A percentile compares a stretch with the other conserved stretches of the same genome.
Conservation (phyloP, 495 filamentous ascomycete species). For the Annulohypoxylon stygium region DNA sequence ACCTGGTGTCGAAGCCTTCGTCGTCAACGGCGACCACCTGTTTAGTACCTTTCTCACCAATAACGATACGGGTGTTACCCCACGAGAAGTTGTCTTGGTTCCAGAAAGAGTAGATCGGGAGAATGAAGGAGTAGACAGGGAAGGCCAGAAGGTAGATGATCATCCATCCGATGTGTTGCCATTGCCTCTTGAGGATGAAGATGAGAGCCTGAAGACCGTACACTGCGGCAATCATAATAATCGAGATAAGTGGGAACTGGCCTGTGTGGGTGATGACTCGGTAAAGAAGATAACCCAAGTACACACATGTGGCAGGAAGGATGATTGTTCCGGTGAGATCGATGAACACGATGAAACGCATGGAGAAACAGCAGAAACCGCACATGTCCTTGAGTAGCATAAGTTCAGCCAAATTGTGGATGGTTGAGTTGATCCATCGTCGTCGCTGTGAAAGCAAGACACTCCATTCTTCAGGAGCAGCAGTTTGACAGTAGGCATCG, state of each 20-base stretch:
- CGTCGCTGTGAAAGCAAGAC: constrained; percentile 94
- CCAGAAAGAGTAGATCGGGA: constrained; percentile 99
- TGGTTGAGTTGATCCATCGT: constrained; percentile 98
- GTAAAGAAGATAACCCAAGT: constrained; percentile 92
- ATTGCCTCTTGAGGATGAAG: constrained; percentile 95
- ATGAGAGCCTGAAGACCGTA: constrained; percentile 97
- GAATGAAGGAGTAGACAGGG: constrained; percentile 91
- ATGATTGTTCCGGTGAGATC: constrained; percentile 95
- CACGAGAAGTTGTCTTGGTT: constrained; percentile 98
- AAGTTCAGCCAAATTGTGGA: constrained; percentile 94
- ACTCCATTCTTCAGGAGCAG: constrained; percentile 92
- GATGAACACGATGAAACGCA: constrained; percentile 97
- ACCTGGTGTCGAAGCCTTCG: constrained; percentile 88
- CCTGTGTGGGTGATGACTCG: constrained; percentile 75
- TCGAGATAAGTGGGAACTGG: constrained; percentile 86
- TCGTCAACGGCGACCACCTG: constrained; percentile 89
- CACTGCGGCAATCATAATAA: constrained; percentile 88
- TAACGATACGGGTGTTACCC: constrained; percentile 98
- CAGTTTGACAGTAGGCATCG: constrained; percentile 91
- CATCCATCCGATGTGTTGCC: constrained; percentile 99
- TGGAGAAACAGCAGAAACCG: constrained; percentile 98
- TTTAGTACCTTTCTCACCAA: constrained; percentile 92
- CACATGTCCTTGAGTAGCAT: constrained; percentile 91
- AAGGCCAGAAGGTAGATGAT: constrained; percentile 95
- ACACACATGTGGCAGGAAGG: constrained; percentile 89